Base-by-base conservation (phyloP, 139 green algal genomes). In the Closterium sp. region DNA sequence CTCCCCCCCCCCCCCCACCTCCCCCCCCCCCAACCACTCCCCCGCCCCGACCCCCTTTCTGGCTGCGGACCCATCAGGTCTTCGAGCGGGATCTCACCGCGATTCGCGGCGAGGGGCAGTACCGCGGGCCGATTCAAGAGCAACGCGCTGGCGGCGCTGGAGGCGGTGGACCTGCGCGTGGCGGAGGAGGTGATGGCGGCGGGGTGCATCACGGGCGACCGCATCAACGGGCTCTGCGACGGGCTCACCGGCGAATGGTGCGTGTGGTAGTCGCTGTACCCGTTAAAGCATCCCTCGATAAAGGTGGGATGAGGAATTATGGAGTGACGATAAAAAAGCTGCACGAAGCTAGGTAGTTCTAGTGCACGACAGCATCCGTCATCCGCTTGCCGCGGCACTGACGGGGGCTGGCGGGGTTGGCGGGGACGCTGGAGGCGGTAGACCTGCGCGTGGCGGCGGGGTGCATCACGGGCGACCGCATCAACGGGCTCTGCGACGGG, bases 21-120 rank as follows among this genome's bases (percentile, higher is more conserved):
- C 38, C 38, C 9, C 38, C 38, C 1, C 7, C 38, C 38, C 38
- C 38, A n/a, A n/a, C 38, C 38, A n/a, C n/a, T n/a, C n/a, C n/a
- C n/a, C n/a, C n/a, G n/a, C n/a, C n/a, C n/a, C n/a, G n/a, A n/a
- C n/a, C n/a, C n/a, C n/a, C n/a, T n/a, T 50, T 50, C 32, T 2
- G n/a, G 32, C 32, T 38, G 32, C 32, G 32, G 2, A 38, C 32
- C 32, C 45, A 79, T 79, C 92, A 96, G 29, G 95, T 99, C 11
- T 97, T 97, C 88, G 97, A 99, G 96, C 93, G 97, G 2, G 98
- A 99, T 91, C 86, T 99, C 32, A 99, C 97, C 1, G 97, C 97
- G 28, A 98, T 99, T 31, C 96, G 97, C 0, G 92, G 93, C 22
- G 93, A 95, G 88, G 91, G 91, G 10, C 85, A 94, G 38, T 99